These are phyloP conservation scores for Cercospora sojina DNA, from an alignment of 2,329 filamentous ascomycete species.

Conservation along the genomic window DNA sequence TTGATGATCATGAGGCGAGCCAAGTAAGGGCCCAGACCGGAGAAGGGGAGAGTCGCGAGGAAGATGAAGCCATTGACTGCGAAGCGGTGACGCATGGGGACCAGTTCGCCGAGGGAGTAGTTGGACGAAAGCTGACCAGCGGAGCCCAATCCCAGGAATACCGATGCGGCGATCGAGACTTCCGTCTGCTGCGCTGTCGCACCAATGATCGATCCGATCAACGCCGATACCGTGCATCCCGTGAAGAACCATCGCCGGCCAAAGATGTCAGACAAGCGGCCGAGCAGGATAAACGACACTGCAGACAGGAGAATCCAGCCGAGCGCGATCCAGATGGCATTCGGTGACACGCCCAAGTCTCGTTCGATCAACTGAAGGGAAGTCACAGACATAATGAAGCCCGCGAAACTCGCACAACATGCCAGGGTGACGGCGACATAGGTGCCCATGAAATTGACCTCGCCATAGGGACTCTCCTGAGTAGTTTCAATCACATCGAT, in stretches of 20 bases:
- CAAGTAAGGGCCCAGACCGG: background rate
- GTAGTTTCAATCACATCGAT: background rate
- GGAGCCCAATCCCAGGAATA: background rate
- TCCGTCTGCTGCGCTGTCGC: background rate
- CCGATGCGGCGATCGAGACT: background rate
- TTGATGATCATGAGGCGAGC: background rate
- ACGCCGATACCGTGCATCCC: background rate
- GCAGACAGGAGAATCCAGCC: background rate
- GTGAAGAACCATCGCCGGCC: background rate
- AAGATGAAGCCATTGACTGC: background rate
- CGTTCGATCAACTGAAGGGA: background rate
- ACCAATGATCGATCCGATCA: background rate
- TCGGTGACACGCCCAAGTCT: background rate
- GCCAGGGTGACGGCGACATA: background rate
- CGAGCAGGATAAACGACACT: background rate
- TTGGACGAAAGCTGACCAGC: background rate
- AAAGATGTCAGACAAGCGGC: background rate
- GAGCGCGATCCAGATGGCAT: background rate
- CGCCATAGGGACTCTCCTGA: background rate
- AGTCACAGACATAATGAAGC: background rate
- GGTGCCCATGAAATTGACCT: background rate
- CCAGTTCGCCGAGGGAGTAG: background rate
- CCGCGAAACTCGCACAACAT: background rate
- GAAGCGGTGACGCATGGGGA: background rate
- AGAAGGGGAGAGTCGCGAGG: background rate